Conservation (phyloP, 2,329 filamentous ascomycete genomes). For the Fusarium mangiferae region DNA sequence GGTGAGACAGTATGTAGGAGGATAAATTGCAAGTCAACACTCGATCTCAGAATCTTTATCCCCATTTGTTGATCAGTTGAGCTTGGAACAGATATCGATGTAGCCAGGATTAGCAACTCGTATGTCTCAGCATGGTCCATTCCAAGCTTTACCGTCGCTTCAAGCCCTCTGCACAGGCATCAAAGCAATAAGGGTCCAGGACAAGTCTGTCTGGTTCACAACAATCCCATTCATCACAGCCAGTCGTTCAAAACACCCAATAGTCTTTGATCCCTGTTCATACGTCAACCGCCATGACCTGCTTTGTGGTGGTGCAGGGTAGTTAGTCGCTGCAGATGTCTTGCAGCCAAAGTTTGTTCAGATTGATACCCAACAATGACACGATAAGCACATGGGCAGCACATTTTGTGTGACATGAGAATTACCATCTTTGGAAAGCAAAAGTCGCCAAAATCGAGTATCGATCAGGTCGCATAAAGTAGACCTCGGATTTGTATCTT, state of each 20-base stretch:
- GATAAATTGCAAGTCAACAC: constrained; percentile 7
- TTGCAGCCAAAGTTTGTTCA: not conserved
- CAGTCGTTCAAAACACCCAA: not conserved
- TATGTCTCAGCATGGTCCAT: constrained; percentile 18
- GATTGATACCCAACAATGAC: constrained; percentile 3
- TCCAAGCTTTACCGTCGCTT: constrained; percentile 5
- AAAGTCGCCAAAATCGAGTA: not conserved
- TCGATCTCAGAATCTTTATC: not conserved
- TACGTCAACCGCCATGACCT: not conserved
- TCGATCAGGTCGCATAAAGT: not conserved
- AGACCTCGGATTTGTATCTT: not conserved
- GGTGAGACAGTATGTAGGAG: not conserved
- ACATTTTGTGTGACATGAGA: not conserved
- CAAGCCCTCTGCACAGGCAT: not conserved
- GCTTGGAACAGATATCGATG: not conserved
- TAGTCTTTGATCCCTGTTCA: not conserved
- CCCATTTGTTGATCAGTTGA: not conserved
- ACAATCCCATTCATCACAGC: not conserved
- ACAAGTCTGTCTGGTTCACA: not conserved
- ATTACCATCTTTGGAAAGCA: not conserved
- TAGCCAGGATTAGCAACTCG: not conserved
- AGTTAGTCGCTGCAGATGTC: constrained; percentile 13
- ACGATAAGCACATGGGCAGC: not conserved
- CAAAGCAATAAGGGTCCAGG: not conserved
- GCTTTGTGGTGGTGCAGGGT: constrained; percentile 28